Percentiles rank a stretch among this genome's conserved stretches.
Evolutionary conservation across 108 stramenopile species (phyloP).

Genomic region (Nannochloropsis gaditana): DNA sequence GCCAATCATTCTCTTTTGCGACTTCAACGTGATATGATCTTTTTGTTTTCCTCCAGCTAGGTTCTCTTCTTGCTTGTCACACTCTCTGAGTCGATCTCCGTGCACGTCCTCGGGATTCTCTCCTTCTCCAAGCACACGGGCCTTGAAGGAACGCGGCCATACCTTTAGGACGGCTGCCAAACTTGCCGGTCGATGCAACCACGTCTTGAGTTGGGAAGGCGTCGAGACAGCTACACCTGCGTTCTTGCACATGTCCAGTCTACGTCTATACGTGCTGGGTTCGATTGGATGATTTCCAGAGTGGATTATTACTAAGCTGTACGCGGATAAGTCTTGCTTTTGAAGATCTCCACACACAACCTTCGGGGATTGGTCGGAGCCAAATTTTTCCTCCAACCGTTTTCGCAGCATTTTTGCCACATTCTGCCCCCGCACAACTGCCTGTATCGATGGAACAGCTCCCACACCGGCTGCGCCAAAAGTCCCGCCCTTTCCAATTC

Average conservation of each 20-base stretch:
- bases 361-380: not conserved
- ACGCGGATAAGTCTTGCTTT: not conserved
- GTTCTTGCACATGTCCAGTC: not conserved
- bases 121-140: not conserved
- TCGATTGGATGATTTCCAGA: not conserved
- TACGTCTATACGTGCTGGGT: not conserved
- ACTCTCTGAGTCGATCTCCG: too few species aligned
- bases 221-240: not conserved
- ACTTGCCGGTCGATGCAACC: not conserved
- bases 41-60: too few species aligned
- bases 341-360: not conserved
- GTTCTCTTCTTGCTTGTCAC: too few species aligned
- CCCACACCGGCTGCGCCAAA: not conserved
- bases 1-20: too few species aligned
- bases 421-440: not conserved
- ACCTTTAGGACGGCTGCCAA: conserved; percentile 13
- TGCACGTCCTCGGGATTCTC: not conserved
- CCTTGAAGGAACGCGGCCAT: not conserved
- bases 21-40: too few species aligned
- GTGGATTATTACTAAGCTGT: not conserved
- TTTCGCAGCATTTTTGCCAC: not conserved
- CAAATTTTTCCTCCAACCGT: not conserved
- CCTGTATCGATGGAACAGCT: not conserved
- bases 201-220: not conserved
- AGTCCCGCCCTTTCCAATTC: not conserved